Percentiles rank a stretch among this genome's conserved stretches.
phyloP scores from a whole-genome alignment of 1,284 basidiomycete species.

The Takashimella tepidaria region DNA sequence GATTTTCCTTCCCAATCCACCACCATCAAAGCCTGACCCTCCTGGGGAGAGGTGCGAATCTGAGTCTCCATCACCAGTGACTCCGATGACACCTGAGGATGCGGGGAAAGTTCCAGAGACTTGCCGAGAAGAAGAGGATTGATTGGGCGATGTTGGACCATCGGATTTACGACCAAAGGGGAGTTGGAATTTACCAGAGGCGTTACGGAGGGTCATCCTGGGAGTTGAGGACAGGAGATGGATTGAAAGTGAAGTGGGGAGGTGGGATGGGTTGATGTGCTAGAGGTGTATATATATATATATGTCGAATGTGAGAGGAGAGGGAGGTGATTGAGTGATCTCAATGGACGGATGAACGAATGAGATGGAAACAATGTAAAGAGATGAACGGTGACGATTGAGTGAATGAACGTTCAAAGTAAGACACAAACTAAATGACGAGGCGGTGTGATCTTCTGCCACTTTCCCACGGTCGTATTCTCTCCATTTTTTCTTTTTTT shows the following conservation, averaged over 20 bases:
- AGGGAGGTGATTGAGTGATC: background rate
- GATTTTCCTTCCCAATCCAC: conserved; percentile 34
- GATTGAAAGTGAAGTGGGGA: background rate
- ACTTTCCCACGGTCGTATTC: background rate
- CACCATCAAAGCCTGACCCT: conserved; percentile 20
- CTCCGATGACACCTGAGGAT: background rate
- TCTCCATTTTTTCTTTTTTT: too few species aligned
- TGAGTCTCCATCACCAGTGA: background rate
- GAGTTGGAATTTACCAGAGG: conserved; percentile 41
- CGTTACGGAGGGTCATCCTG: conserved; percentile 30
- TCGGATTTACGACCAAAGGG: conserved; percentile 29
- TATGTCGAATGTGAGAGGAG: background rate
- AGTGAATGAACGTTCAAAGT: too few species aligned
- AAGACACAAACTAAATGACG: too few species aligned
- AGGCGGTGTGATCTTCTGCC: background rate
- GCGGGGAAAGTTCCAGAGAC: background rate
- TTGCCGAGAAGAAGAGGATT: background rate
- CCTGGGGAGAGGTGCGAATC: background rate
- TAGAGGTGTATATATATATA: background rate
- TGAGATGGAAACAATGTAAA: too few species aligned
- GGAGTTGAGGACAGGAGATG: background rate
- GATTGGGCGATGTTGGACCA: conserved; percentile 1
- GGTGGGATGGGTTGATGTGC: background rate
- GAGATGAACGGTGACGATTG: too few species aligned
- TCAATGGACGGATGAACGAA: background rate